A percentile compares a stretch with the other conserved stretches of the same genome.
Conservation (phyloP, 179 eudicot genomes). For the Corrigiola litoralis region DNA sequence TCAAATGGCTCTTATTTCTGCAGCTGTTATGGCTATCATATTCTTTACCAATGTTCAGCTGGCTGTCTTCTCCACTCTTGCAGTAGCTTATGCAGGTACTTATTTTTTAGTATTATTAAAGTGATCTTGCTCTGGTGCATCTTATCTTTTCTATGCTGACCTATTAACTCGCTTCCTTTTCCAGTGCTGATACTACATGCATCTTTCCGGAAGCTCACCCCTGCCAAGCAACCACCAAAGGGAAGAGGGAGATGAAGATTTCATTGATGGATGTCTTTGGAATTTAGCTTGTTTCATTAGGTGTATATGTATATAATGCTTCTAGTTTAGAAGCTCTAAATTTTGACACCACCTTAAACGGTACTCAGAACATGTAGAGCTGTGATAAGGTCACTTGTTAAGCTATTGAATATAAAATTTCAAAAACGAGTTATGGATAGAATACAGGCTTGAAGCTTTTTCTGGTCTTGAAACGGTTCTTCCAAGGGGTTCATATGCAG, state of each 20-base stretch:
- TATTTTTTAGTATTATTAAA: background rate
- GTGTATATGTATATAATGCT: background rate
- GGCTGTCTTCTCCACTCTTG: conserved; percentile 60
- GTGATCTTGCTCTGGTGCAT: background rate
- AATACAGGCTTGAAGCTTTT: no score
- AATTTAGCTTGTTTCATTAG: background rate
- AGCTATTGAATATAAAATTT: no score
- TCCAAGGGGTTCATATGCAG: no score
- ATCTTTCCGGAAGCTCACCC: conserved; percentile 72
- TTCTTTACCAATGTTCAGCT: conserved; percentile 63
- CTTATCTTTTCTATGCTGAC: background rate
- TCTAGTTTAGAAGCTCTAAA: conserved; percentile 2
- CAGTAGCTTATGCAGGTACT: conserved; percentile 68
- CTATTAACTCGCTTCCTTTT: background rate
- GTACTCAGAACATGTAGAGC: background rate
- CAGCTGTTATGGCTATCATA: conserved; percentile 62
- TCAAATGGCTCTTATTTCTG: no score
- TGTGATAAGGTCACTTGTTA: background rate
- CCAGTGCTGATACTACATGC: conserved; percentile 73
- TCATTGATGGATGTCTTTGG: background rate
- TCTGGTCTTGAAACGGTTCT: no score
- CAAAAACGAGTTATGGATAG: no score
- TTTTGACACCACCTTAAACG: background rate
- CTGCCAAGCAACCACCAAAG: conserved; percentile 41
- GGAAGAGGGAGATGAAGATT: conserved; percentile 24